A percentile compares a stretch with the other conserved stretches of the same genome.
phyloP scores from a whole-genome alignment of 352 stramenopile species.

The Saprolegnia parasitica region DNA sequence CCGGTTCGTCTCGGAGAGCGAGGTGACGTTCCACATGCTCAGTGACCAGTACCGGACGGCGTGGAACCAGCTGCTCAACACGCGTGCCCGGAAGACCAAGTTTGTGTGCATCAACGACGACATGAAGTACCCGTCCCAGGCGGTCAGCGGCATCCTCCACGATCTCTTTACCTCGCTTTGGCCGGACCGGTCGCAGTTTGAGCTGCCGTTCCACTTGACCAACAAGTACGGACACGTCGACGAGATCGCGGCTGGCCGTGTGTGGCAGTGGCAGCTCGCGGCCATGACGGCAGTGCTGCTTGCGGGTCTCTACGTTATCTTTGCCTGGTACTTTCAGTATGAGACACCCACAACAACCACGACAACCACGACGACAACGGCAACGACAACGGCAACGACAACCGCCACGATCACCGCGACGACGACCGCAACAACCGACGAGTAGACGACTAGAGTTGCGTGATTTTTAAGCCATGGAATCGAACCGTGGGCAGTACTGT shows the following conservation, averaged over 20 bases:
- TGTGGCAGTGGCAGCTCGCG: not conserved
- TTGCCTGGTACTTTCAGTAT: not conserved
- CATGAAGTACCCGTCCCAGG: constrained; percentile 83
- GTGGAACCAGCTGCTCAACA: constrained; percentile 89
- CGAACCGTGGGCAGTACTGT: too few relatives aligned
- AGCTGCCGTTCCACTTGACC: constrained; percentile 83
- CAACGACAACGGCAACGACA: too few relatives aligned
- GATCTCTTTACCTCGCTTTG: constrained; percentile 92
- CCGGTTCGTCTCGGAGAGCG: constrained; percentile 63
- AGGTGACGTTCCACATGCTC: constrained; percentile 93
- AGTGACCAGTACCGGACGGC: constrained; percentile 88
- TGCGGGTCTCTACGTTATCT: not conserved
- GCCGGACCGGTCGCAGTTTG: constrained; percentile 88
- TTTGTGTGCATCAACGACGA: constrained; percentile 97
- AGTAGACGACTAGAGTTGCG: too few relatives aligned
- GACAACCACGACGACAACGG: too few relatives aligned
- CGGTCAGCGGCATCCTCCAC: constrained; percentile 80
- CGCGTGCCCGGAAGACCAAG: constrained; percentile 87
- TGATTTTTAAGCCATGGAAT: too few relatives aligned
- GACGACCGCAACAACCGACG: too few relatives aligned
- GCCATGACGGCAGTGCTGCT: not conserved
- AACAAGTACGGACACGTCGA: constrained; percentile 84
- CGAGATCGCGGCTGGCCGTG: constrained; percentile 50
- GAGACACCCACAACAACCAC: too few relatives aligned
- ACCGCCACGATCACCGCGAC: too few relatives aligned